Conservation (phyloP, 306 rosid genomes). For the Acacia acuminata region DNA sequence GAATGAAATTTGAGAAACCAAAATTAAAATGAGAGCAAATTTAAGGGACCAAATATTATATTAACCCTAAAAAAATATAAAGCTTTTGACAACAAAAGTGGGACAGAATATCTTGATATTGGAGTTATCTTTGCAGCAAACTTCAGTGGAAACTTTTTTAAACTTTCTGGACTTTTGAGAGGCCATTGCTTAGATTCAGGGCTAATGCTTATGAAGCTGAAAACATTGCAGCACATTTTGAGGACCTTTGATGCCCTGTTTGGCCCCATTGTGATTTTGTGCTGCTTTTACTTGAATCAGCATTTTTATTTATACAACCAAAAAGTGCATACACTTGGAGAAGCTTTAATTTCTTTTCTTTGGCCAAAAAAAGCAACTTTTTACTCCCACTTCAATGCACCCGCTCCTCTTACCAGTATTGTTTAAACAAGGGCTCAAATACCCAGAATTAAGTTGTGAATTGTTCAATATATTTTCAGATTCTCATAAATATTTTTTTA, state of each 20-base stretch:
- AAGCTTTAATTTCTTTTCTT: not conserved
- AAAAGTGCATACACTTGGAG: not conserved
- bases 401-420: not conserved
- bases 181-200: conserved; percentile 5
- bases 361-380: not conserved
- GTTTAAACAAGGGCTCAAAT: not conserved
- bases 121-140: not conserved
- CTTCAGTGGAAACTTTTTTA: not conserved
- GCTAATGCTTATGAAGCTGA: conserved; percentile 15
- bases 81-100: not conserved
- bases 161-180: not conserved
- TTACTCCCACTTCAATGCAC: not conserved
- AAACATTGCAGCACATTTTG: conserved; percentile 13
- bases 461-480: not conserved
- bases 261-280: not conserved
- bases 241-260: not conserved
- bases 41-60: too few species aligned
- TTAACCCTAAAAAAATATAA: not conserved
- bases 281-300: not conserved
- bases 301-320: not conserved
- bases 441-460: not conserved
- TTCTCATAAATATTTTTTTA: not conserved
- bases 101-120: not conserved
- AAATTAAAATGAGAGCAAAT: too few species aligned
- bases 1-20: too few species aligned